A percentile compares a stretch with the other conserved stretches of the same genome.
Conservation (phyloP, 495 filamentous ascomycete species). For the Lepraria neglecta region DNA sequence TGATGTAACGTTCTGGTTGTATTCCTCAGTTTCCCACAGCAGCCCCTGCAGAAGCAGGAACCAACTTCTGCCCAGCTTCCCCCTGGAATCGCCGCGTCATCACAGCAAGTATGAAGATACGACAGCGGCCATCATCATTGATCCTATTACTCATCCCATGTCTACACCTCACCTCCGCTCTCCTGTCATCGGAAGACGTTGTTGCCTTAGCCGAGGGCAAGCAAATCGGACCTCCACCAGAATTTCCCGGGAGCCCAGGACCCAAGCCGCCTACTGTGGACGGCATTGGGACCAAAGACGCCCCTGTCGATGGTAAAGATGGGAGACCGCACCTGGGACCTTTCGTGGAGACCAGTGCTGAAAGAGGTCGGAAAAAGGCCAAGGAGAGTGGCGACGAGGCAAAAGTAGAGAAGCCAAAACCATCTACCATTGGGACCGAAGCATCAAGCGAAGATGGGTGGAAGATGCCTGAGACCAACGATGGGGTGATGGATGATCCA, state of each 20-base stretch:
- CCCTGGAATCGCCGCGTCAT: not conserved
- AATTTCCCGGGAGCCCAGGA: conserved; percentile 17
- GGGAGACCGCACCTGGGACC: conserved; percentile 91
- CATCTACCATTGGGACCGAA: conserved; percentile 29
- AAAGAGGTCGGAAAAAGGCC: conserved; percentile 52
- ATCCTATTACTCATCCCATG: conserved; percentile 43
- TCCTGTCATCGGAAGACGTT: conserved; percentile 27
- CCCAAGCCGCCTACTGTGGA: conserved; percentile 34
- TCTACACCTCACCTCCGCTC: conserved; percentile 30
- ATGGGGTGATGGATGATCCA: conserved; percentile 89
- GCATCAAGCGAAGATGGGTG: conserved; percentile 51
- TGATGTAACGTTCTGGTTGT: not conserved
- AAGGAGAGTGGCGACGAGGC: conserved; percentile 34
- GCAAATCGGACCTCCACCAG: conserved; percentile 13
- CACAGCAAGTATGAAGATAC: conserved; percentile 38
- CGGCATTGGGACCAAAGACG: conserved; percentile 68
- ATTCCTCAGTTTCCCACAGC: not conserved
- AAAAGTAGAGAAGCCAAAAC: conserved; percentile 31
- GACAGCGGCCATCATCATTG: conserved; percentile 36
- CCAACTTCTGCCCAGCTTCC: not conserved
- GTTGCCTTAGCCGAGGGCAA: conserved; percentile 26
- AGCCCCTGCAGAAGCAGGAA: conserved; percentile 4
- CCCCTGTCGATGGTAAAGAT: conserved; percentile 91
- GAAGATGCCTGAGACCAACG: conserved; percentile 68
- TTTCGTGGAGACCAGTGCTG: conserved; percentile 63